Percentiles rank a stretch among this genome's conserved stretches.
These are phyloP conservation scores for Sisymbrium altissimum DNA, from an alignment of 345 rosid genomes.

Conservation along the genomic window DNA sequence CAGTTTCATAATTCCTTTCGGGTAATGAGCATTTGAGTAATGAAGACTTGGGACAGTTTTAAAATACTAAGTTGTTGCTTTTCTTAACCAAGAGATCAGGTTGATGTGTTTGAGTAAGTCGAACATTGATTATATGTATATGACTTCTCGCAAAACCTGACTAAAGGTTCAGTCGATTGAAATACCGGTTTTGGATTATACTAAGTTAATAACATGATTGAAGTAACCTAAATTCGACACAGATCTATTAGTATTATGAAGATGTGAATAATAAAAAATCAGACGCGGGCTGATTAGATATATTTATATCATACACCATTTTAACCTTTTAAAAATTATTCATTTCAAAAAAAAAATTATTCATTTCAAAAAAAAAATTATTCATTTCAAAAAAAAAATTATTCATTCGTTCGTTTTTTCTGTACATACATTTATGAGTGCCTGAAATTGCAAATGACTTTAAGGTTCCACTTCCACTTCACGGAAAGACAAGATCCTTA, in stretches of 20 bases:
- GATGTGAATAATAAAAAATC: background rate
- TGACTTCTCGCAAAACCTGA: background rate
- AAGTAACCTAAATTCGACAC: background rate
- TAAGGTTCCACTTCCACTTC: slow-evolving; percentile 15
- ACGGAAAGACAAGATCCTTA: slow-evolving; percentile 33
- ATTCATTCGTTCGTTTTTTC: too few relatives aligned
- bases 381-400: too few relatives aligned
- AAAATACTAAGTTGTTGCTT: background rate
- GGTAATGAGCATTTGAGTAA: background rate
- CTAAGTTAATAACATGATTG: background rate
- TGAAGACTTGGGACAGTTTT: background rate
- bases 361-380: background rate
- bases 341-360: background rate
- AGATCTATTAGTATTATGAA: background rate
- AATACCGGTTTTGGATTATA: background rate
- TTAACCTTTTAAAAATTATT: background rate
- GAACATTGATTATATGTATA: background rate
- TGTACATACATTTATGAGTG: background rate
- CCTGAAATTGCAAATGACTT: background rate
- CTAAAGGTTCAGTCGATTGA: background rate
- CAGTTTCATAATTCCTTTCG: background rate
- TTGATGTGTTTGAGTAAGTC: background rate
- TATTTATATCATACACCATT: background rate
- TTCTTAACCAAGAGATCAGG: background rate
- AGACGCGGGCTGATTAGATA: background rate